Base-by-base conservation (phyloP, 257 asterid genomes). In the Solanum sitiens region DNA sequence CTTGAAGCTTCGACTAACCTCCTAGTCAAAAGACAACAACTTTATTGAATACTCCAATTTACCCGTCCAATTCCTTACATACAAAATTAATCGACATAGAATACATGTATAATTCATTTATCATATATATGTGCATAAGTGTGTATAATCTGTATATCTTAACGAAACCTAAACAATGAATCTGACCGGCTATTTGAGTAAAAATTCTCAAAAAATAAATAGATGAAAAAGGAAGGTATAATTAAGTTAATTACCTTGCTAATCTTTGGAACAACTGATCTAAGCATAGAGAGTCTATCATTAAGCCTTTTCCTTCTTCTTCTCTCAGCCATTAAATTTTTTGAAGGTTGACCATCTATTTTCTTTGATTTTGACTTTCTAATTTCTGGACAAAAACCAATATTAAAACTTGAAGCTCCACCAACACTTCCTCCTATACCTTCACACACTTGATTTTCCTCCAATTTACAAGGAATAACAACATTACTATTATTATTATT, bases 221-320 rank as follows among this genome's bases (percentile, higher is more conserved):
- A 7, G 50, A 32, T 7, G 23, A 11, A 7, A 7, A 65, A 79
- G n/a, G 32, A 33, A 37, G 11, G 23, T 59, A 3, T 18, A 35
- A 68, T 32, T 32, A 72, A 85, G 33, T 10, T 59, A 59, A 61
- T 59, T 87, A 94, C 98, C 98, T 95, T 96, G 96, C 94, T 96
- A n/a, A 96, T 95, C 90, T 95, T 96, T 82, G 99, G 99, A 47
- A 96, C 99, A 70, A 95, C 95, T 73, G 99, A 95, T 90, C 99
- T 86, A 89, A 96, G 97, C 98, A 94, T 93, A 10, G 96, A 93
- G 53, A 95, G 98, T 12, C 98, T 94, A 70, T 95, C 98, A 89
- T 95, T 95, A 63, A 95, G 92, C 32, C 97, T 92, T 89, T 95
- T 94, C 88, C 98, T 92, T 61, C 98, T 90, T 56, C 98, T 92